These are phyloP conservation scores for Cadophora gregata DNA, from an alignment of 2,329 filamentous ascomycete species.

Conservation along the genomic window DNA sequence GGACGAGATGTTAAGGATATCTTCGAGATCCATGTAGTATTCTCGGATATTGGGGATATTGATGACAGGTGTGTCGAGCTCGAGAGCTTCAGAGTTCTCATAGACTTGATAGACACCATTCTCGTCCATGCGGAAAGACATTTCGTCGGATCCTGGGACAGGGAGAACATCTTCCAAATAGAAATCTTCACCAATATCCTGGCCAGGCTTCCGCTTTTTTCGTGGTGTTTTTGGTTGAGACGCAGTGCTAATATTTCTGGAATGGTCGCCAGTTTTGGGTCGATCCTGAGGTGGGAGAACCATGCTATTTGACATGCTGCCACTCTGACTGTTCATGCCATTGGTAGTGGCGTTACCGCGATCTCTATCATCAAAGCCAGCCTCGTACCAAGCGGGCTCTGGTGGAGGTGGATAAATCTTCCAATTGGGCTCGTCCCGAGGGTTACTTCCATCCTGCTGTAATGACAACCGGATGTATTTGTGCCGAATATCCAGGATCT, in stretches of 20 bases:
- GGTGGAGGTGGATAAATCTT: constrained; percentile 90
- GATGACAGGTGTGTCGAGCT: constrained; percentile 72
- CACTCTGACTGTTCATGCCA: constrained; percentile 52
- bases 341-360: constrained; percentile 33
- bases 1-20: constrained; percentile 85
- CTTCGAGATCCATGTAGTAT: constrained; percentile 93
- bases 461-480: constrained; percentile 88
- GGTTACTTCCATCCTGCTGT: constrained; percentile 84
- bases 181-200: constrained; percentile 93
- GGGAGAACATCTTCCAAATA: constrained; percentile 79
- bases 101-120: constrained; percentile 94
- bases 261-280: constrained; percentile 36
- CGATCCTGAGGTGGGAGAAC: constrained; percentile 42
- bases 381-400: constrained; percentile 84
- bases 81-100: constrained; percentile 67
- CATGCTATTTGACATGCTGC: constrained; percentile 50
- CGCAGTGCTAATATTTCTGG: constrained; percentile 27
- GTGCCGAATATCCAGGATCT: constrained; percentile 83
- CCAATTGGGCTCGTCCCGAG: constrained; percentile 84
- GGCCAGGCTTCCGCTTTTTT: constrained; percentile 80
- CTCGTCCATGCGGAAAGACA: constrained; percentile 80
- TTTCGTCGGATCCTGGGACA: constrained; percentile 69
- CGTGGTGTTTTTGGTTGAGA: constrained; percentile 51
- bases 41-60: constrained; percentile 91
- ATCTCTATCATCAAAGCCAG: constrained; percentile 27